These are phyloP conservation scores for Chloroidium sp. DNA, from an alignment of 163 green algal species.

Conservation along the genomic window DNA sequence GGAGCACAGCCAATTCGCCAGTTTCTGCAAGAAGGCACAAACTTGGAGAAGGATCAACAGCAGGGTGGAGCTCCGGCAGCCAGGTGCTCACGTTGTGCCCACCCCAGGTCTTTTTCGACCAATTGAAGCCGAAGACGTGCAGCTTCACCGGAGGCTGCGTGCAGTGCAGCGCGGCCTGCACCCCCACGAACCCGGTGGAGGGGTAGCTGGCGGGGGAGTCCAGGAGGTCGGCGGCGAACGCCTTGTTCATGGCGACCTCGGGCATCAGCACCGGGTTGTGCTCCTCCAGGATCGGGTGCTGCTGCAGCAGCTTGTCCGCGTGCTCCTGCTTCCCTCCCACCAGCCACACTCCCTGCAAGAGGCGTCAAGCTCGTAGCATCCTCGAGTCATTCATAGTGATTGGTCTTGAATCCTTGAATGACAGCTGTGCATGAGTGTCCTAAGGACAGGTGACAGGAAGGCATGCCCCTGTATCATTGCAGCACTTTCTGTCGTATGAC, in stretches of 20 bases:
- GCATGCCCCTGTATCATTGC: not conserved
- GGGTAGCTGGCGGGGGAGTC: not conserved
- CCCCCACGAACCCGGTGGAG: constrained; percentile 12
- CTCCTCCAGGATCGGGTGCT: not conserved
- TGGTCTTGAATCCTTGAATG: not conserved
- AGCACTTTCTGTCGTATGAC: too few species aligned
- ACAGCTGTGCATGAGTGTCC: not conserved
- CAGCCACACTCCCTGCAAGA: constrained; percentile 12
- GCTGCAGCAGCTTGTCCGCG: not conserved
- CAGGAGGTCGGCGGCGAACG: not conserved
- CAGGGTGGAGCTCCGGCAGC: not conserved
- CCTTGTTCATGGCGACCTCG: not conserved
- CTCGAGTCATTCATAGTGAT: not conserved
- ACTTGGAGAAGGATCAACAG: too few species aligned
- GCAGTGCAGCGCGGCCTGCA: constrained; percentile 7
- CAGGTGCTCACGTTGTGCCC: constrained; percentile 5
- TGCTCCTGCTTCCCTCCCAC: constrained; percentile 8
- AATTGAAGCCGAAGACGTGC: constrained; percentile 16
- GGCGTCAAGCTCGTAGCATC: not conserved
- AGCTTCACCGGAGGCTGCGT: not conserved
- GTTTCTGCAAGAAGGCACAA: too few species aligned
- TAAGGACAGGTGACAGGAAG: not conserved
- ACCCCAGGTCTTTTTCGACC: constrained; percentile 9
- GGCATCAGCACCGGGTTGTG: constrained; percentile 1
- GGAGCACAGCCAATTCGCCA: too few species aligned